Evolutionary conservation across 202 grass and related monocot genomes (phyloP).

Genomic region (Panicum virgatum): DNA sequence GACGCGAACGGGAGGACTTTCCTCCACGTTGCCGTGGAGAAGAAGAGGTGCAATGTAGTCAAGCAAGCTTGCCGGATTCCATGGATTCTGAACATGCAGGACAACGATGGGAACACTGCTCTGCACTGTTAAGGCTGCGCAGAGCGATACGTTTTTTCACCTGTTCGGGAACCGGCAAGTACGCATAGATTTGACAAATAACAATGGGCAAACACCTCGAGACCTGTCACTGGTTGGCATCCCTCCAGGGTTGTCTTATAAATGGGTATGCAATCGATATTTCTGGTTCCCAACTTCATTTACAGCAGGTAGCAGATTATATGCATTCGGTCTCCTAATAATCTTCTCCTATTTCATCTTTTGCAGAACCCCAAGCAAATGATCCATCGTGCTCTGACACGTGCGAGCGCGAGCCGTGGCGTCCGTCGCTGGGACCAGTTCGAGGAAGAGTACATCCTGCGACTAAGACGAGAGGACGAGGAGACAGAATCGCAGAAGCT

Average conservation of each 20-base stretch:
- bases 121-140: neutral
- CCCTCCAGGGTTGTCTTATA: neutral
- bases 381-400: neutral
- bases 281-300: neutral
- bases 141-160: neutral
- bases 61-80: neutral
- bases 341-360: neutral
- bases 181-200: neutral
- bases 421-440: neutral
- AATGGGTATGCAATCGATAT: neutral
- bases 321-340: neutral
- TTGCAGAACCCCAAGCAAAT: neutral
- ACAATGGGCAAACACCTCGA: neutral
- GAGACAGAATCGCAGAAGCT: conserved; percentile 10
- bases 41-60: neutral
- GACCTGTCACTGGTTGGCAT: neutral
- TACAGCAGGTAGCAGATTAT: neutral
- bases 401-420: neutral
- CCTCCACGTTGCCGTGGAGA: conserved; percentile 27
- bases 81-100: conserved; percentile 19
- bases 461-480: neutral
- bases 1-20: neutral
- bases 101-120: conserved; percentile 26
- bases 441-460: neutral
- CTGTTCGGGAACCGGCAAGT: neutral